phyloP scores from a whole-genome alignment of 1,284 basidiomycete genomes.

The Rhodotorula sp. region DNA sequence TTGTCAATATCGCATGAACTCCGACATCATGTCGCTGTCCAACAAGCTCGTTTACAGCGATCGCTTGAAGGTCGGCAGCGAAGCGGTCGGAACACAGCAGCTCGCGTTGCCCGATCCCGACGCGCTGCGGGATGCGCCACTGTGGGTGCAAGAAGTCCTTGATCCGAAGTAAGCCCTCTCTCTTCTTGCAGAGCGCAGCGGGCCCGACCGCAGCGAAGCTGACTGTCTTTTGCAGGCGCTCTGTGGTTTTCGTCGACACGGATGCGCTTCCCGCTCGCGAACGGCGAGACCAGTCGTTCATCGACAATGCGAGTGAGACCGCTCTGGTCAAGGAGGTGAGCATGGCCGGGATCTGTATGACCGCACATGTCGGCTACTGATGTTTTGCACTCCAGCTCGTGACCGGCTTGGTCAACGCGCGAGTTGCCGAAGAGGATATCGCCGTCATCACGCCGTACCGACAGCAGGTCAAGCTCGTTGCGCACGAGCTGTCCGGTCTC shows the following conservation, averaged over 20 bases:
- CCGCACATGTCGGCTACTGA: slow-evolving; percentile 20
- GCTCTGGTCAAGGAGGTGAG: slow-evolving; percentile 53
- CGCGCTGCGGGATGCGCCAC: slow-evolving; percentile 4
- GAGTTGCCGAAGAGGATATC: slow-evolving; percentile 68
- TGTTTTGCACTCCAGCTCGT: slow-evolving; percentile 62
- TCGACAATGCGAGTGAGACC: slow-evolving; percentile 85
- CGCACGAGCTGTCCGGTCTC: slow-evolving; percentile 57
- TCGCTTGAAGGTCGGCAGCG: slow-evolving; percentile 74
- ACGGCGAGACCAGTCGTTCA: slow-evolving; percentile 76
- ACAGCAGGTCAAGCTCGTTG: slow-evolving; percentile 87
- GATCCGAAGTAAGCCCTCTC: slow-evolving; percentile 59
- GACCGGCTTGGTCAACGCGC: slow-evolving; percentile 64
- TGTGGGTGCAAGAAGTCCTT: slow-evolving; percentile 71
- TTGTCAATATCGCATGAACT: slow-evolving; percentile 95
- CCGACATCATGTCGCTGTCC: slow-evolving; percentile 90
- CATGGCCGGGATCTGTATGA: no score
- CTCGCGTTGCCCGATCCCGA: slow-evolving; percentile 59
- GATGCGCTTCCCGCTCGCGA: slow-evolving; percentile 74
- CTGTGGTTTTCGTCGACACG: slow-evolving; percentile 90
- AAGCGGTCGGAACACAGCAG: slow-evolving; percentile 62
- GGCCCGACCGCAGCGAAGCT: background rate
- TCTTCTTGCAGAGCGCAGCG: background rate
- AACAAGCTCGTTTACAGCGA: slow-evolving; percentile 85
- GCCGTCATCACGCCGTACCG: slow-evolving; percentile 89
- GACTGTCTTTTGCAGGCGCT: slow-evolving; percentile 58